Base-by-base conservation (phyloP, 192 early-diverging fungal species). In the Umbelopsis isabellina region DNA sequence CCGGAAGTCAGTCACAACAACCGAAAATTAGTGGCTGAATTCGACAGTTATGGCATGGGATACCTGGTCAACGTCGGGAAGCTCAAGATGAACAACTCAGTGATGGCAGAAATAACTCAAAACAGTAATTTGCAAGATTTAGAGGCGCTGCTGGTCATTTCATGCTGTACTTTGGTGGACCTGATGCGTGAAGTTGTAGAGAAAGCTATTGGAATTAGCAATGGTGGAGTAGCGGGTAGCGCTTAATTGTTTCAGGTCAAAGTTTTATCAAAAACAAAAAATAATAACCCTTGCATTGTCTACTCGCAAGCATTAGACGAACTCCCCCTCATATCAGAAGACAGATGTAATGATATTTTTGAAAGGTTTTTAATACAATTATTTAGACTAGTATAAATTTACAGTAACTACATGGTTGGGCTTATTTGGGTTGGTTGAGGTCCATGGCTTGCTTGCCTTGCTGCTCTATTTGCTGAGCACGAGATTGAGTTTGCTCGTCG, bases 11-110 rank as follows among this genome's bases (percentile, higher is more conserved):
- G 23, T 12, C 25, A 37, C 27, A 22, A 66, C 18, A 49, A 72
- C 11, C 68, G 76, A 68, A 37, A 44, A 15, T 37, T 70, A 11
- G 44, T 75, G 27, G 78, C 78, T 46, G 66, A 71, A 13, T 79
- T 79, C 21, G 70, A 79, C 22, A 75, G 73, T 49, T 74, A 75
- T 41, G 58, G 66, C 20, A 79, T 75, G 78, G 78, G 78, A 4
- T 79, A 75, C 21, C 61, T 79, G n/a, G 44, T 72, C 13, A 27
- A 74, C 15, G 25, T 79, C 4, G 78, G 78, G 11, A 37, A 75
- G 45, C 50, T 79, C 1, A 66, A 58, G 20, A 66, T 79, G 18
- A 61, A 75, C 47, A 61, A 48, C 25, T 47, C 69, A 4, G 64
- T 51, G 13, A 52, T 79, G 23, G 27, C 37, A 0, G 48, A 69